Conservation (phyloP, 331 rosid genomes). For the Malus hybrid region DNA sequence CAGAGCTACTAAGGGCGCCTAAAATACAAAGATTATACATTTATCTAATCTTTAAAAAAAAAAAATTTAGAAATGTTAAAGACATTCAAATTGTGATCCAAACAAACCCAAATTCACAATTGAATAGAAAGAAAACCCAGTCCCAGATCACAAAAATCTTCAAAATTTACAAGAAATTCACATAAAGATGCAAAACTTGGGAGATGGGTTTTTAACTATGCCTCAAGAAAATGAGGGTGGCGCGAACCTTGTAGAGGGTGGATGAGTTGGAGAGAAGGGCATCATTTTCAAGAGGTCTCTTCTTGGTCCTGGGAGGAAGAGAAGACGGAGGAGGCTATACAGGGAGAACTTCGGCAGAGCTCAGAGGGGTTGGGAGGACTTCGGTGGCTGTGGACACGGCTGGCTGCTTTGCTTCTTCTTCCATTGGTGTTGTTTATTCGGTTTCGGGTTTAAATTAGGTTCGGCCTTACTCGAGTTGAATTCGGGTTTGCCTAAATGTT, state of each 20-base stretch:
- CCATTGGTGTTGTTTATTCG: slow-evolving; percentile 26
- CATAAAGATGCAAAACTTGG: background rate
- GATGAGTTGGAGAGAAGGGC: slow-evolving; percentile 19
- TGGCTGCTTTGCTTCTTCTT: slow-evolving; percentile 17
- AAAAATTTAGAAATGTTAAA: background rate
- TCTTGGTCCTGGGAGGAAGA: slow-evolving; percentile 29
- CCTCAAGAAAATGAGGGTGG: slow-evolving; percentile 53
- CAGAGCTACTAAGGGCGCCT: background rate
- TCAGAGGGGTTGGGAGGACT: slow-evolving; percentile 22
- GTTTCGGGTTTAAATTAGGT: too few species aligned
- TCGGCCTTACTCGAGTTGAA: too few species aligned
- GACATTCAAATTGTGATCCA: background rate
- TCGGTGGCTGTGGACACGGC: slow-evolving; percentile 12
- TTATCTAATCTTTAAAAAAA: background rate
- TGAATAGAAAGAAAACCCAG: background rate
- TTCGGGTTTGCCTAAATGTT: too few species aligned
- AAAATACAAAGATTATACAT: background rate
- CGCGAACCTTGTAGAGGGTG: slow-evolving; percentile 50
- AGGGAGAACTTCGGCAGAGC: slow-evolving; percentile 15
- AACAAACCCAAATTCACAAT: background rate
- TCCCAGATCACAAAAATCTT: background rate
- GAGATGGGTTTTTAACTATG: slow-evolving; percentile 1
- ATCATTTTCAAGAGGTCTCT: slow-evolving; percentile 3
- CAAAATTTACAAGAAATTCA: background rate
- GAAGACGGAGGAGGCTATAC: slow-evolving; percentile 22